Evolutionary conservation across 1,139 yeast species (phyloP).

Genomic region (Kurtzmaniella natalensis): DNA sequence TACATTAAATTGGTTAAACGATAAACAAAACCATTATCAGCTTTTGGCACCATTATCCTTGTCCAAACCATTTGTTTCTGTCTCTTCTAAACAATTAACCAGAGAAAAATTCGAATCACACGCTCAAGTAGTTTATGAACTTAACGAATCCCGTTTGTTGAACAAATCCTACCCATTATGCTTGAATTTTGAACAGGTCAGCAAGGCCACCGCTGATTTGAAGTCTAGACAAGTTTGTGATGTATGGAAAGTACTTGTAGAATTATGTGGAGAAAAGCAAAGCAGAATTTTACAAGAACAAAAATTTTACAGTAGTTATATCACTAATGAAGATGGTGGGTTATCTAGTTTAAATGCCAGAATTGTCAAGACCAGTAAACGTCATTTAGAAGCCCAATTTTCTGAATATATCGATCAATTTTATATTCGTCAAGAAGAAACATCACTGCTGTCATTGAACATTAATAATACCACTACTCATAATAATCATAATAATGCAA

Average conservation of each 20-base stretch:
- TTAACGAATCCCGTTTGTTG: conserved; percentile 65
- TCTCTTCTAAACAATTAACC: conserved; percentile 30
- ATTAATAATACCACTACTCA: no score
- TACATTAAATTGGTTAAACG: conserved; percentile 4
- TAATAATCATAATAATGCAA: no score
- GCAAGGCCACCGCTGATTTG: conserved; percentile 46
- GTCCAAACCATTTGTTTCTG: conserved; percentile 12
- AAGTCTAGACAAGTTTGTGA: conserved; percentile 63
- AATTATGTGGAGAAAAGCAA: conserved; percentile 34
- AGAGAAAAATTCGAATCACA: conserved; percentile 66
- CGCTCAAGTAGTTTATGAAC: conserved; percentile 65
- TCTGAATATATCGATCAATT: conserved; percentile 68
- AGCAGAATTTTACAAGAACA: conserved; percentile 41
- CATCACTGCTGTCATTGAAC: no score
- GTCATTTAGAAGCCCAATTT: conserved; percentile 72
- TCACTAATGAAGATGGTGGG: conserved; percentile 15
- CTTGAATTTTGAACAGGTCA: conserved; percentile 50
- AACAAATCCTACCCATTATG: conserved; percentile 47
- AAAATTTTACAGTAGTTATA: conserved; percentile 36
- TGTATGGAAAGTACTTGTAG: conserved; percentile 56
- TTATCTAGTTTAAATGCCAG: conserved; percentile 36
- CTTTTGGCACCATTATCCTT: conserved; percentile 31
- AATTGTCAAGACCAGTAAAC: conserved; percentile 54
- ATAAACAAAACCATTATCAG: conserved; percentile 18
- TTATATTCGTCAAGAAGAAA: conserved; percentile 47